phyloP scores from a whole-genome alignment of 2,329 filamentous ascomycete genomes.

The Fusarium albidum region DNA sequence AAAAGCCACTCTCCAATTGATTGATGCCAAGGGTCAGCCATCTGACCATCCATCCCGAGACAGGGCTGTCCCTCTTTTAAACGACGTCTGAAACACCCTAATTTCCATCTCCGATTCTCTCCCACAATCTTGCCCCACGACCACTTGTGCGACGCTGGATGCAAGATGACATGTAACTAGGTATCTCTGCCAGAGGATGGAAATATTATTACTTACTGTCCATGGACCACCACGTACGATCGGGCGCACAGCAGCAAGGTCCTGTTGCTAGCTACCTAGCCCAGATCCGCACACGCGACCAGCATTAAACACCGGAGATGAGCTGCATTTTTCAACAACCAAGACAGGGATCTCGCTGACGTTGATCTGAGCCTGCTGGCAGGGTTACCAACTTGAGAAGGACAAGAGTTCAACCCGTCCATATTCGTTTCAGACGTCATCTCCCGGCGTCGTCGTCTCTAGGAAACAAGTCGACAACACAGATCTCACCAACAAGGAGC shows the following conservation, averaged over 20 bases:
- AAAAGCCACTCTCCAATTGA: not conserved
- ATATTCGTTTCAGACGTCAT: slow-evolving; percentile 42
- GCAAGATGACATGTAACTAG: slow-evolving; percentile 2
- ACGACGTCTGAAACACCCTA: slow-evolving; percentile 37
- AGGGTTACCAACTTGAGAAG: slow-evolving; percentile 32
- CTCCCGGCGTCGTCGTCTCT: slow-evolving; percentile 33
- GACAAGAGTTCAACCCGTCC: slow-evolving; percentile 9
- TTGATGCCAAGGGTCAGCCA: not conserved
- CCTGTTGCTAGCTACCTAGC: too few species aligned
- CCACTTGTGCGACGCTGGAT: not conserved
- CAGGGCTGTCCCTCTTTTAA: slow-evolving; percentile 17
- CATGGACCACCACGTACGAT: not conserved
- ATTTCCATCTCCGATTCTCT: slow-evolving; percentile 29
- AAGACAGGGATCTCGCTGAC: slow-evolving; percentile 39
- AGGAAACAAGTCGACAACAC: slow-evolving; percentile 8
- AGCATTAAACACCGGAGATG: slow-evolving; percentile 42
- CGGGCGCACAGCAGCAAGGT: slow-evolving; percentile 1
- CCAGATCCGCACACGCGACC: slow-evolving; percentile 10
- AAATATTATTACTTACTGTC: too few species aligned
- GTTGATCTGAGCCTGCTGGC: slow-evolving; percentile 41
- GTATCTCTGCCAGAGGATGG: not conserved
- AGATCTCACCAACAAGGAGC: not conserved
- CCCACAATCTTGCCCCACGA: slow-evolving; percentile 9
- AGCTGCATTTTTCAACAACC: slow-evolving; percentile 30
- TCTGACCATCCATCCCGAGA: slow-evolving; percentile 23